Conservation (phyloP, 169 alveolate species). For the Cryptosporidium sp. region DNA sequence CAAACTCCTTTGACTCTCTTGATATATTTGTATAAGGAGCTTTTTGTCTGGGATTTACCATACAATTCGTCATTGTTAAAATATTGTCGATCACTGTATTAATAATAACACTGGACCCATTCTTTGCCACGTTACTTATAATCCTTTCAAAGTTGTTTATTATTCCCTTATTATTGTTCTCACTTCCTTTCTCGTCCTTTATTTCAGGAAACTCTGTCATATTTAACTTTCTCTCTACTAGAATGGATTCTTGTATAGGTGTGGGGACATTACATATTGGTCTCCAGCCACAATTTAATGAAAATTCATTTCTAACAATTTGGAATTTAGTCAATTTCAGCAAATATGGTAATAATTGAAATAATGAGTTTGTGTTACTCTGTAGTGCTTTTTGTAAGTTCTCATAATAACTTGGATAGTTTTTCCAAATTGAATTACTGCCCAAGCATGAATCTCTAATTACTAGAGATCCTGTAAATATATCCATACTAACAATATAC, state of each 20-base stretch:
- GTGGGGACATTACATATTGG: conserved; percentile 12
- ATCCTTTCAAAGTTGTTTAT: not conserved
- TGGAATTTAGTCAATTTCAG: conserved; percentile 48
- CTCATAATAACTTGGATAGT: conserved; percentile 37
- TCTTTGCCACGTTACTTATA: not conserved
- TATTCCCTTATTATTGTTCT: not conserved
- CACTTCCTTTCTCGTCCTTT: not conserved
- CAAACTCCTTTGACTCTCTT: not conserved
- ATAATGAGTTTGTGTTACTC: conserved; percentile 8
- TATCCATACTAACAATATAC: conserved; percentile 35
- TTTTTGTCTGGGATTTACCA: not conserved
- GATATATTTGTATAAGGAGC: not conserved
- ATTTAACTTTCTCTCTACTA: not conserved
- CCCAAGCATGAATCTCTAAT: conserved; percentile 11
- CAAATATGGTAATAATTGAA: conserved; percentile 19
- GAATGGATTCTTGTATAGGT: conserved; percentile 24
- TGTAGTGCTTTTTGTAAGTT: conserved; percentile 14
- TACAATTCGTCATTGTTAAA: not conserved
- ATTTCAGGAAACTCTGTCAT: not conserved
- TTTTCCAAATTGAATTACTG: conserved; percentile 45
- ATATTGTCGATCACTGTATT: conserved; percentile 38
- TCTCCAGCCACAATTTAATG: conserved; percentile 15
- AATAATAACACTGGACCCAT: conserved; percentile 19
- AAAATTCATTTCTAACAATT: conserved; percentile 11
- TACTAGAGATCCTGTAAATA: conserved; percentile 45